These are phyloP conservation scores for Taxillus chinensis DNA, from an alignment of 164 flowering plant species.

Conservation along the genomic window DNA sequence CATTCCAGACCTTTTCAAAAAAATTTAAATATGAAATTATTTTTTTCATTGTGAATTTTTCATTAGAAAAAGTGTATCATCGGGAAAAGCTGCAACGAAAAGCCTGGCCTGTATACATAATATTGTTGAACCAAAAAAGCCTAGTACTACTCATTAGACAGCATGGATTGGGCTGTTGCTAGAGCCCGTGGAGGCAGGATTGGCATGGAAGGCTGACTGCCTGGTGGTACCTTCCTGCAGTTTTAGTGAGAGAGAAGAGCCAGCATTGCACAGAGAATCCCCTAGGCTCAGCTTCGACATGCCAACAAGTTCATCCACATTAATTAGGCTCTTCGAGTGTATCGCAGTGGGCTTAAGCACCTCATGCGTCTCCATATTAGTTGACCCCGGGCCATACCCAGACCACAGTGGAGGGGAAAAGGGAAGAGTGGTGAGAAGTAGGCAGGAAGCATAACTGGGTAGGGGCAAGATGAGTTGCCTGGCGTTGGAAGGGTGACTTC, in stretches of 20 bases:
- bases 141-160: slow-evolving; percentile 12
- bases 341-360: slow-evolving; percentile 75
- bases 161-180: slow-evolving; percentile 48
- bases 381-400: slow-evolving; percentile 24
- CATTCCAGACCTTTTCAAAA: too few species aligned
- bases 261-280: slow-evolving; percentile 38
- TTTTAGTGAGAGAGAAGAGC: slow-evolving; percentile 45
- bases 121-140: slow-evolving; percentile 5
- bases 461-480: slow-evolving; percentile 35
- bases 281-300: slow-evolving; percentile 73
- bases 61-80: too few species aligned
- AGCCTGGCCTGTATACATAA: background rate
- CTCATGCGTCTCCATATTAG: slow-evolving; percentile 43
- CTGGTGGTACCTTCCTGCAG: slow-evolving; percentile 50
- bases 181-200: slow-evolving; percentile 37
- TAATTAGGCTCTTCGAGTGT: slow-evolving; percentile 67
- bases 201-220: slow-evolving; percentile 82
- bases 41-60: too few species aligned
- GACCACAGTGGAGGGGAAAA: slow-evolving; percentile 52
- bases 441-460: slow-evolving; percentile 54
- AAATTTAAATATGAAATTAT: too few species aligned
- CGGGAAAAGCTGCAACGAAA: slow-evolving; percentile 9
- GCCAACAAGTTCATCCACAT: slow-evolving; percentile 76
- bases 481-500: slow-evolving; percentile 27
- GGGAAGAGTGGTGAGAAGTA: slow-evolving; percentile 58